Evolutionary conservation across 495 filamentous ascomycete species (phyloP).

Genomic region (Glonium stellatum): DNA sequence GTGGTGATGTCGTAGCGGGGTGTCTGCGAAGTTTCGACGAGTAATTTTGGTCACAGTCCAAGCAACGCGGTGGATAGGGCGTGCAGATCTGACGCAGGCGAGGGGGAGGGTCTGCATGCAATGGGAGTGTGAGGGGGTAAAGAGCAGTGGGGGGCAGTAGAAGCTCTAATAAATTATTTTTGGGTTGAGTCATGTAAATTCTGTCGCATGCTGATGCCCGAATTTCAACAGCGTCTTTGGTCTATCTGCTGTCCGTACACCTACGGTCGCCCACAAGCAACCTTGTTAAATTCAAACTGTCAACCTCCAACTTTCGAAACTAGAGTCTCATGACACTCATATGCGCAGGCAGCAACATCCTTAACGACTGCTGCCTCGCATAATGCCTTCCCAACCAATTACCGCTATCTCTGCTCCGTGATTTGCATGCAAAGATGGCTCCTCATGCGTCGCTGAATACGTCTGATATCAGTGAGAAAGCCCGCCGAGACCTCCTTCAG

Average conservation of each 20-base stretch:
- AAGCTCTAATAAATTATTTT: too few species aligned
- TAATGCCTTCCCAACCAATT: too few species aligned
- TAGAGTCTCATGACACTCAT: too few species aligned
- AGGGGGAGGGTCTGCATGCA: background rate
- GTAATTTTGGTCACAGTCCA: background rate
- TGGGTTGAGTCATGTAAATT: too few species aligned
- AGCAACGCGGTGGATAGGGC: background rate
- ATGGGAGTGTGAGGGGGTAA: background rate
- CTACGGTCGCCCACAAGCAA: too few species aligned
- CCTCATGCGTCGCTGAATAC: slow-evolving; percentile 71
- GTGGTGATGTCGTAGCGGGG: background rate
- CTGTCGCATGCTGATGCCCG: too few species aligned
- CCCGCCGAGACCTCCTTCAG: slow-evolving; percentile 75
- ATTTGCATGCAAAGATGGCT: slow-evolving; percentile 40
- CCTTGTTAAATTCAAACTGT: too few species aligned
- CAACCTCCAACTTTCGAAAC: too few species aligned
- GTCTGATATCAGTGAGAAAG: slow-evolving; percentile 72
- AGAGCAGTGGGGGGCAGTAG: background rate
- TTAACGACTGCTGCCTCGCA: too few species aligned
- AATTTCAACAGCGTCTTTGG: too few species aligned
- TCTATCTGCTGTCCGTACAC: too few species aligned
- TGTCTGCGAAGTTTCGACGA: slow-evolving; percentile 2
- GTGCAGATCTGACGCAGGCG: background rate
- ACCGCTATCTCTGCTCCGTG: background rate
- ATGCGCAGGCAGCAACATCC: too few species aligned